Conservation (phyloP, 176 grass and related monocot species). For the Miscanthus lutarioriparius region DNA sequence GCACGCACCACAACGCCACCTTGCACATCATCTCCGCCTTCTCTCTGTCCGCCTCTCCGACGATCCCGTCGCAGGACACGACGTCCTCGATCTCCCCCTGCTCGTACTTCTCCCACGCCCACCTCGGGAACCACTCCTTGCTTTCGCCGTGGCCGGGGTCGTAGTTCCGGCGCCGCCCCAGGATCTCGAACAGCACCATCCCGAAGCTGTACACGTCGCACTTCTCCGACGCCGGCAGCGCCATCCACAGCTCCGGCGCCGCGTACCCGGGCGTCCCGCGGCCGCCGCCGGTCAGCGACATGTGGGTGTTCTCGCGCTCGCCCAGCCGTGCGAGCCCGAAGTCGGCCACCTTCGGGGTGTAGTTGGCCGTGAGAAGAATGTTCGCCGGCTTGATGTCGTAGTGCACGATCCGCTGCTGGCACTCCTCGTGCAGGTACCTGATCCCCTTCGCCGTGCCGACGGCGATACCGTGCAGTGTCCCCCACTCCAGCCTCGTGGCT, state of each 20-base stretch:
- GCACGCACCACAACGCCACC: conserved; percentile 79
- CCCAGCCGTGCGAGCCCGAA: conserved; percentile 57
- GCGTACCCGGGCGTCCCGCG: conserved; percentile 65
- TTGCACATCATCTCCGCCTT: conserved; percentile 72
- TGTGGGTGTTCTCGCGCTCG: conserved; percentile 37
- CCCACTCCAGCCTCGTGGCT: conserved; percentile 29
- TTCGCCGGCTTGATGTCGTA: conserved; percentile 78
- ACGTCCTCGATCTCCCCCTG: conserved; percentile 36
- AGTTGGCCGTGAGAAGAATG: conserved; percentile 47
- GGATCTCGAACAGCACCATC: conserved; percentile 56
- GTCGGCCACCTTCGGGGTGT: conserved; percentile 63
- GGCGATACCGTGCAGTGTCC: conserved; percentile 49
- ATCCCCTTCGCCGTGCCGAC: conserved; percentile 71
- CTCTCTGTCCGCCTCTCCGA: conserved; percentile 35
- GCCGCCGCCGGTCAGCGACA: conserved; percentile 51
- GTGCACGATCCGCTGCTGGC: conserved; percentile 69
- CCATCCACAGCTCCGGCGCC: conserved; percentile 76
- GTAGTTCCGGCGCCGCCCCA: conserved; percentile 61
- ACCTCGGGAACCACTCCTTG: conserved; percentile 68
- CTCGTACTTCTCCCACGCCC: conserved; percentile 71
- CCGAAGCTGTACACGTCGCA: conserved; percentile 70
- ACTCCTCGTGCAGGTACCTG: conserved; percentile 76
- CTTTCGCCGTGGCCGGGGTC: conserved; percentile 35
- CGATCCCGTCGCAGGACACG: conserved; percentile 24
- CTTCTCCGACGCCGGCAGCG: conserved; percentile 54